Evolutionary conservation across 352 stramenopile genomes (phyloP).

Genomic region (Globisporangium orthogonon): DNA sequence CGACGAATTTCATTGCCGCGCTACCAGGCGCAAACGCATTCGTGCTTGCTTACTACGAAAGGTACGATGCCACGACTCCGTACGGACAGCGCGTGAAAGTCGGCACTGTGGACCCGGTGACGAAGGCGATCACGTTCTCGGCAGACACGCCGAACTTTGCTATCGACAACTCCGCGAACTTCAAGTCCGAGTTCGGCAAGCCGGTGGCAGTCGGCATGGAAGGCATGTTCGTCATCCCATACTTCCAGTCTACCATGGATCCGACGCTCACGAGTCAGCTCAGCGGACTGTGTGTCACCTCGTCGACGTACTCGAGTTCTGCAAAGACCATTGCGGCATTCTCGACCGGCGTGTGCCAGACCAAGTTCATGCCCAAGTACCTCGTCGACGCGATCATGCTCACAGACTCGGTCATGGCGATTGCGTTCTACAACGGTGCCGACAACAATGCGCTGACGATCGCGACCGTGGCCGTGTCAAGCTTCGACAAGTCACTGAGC

Average conservation of each 20-base stretch:
- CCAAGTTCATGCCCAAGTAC: slow-evolving; percentile 27
- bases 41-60: slow-evolving; percentile 42
- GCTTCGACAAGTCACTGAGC: slow-evolving; percentile 15
- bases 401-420: slow-evolving; percentile 28
- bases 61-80: slow-evolving; percentile 10
- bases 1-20: slow-evolving; percentile 30
- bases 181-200: slow-evolving; percentile 28
- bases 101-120: slow-evolving; percentile 23
- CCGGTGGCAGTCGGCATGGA: slow-evolving; percentile 22
- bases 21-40: slow-evolving; percentile 28
- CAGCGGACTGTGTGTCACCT: slow-evolving; percentile 41
- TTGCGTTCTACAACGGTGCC: slow-evolving; percentile 45
- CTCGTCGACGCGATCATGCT: slow-evolving; percentile 39
- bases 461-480: slow-evolving; percentile 23
- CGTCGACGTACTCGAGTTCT: slow-evolving; percentile 16
- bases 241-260: slow-evolving; percentile 27
- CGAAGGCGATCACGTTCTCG: slow-evolving; percentile 29
- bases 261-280: slow-evolving; percentile 2
- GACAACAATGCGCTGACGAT: slow-evolving; percentile 59
- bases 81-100: slow-evolving; percentile 36
- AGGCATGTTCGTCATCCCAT: slow-evolving; percentile 40
- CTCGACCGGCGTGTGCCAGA: slow-evolving; percentile 29
- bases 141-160: slow-evolving; percentile 23
- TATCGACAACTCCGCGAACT: slow-evolving; percentile 15
- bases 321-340: slow-evolving; percentile 21